These are phyloP conservation scores for Teunomyces cretensis DNA, from an alignment of 805 yeast species.

Conservation along the genomic window DNA sequence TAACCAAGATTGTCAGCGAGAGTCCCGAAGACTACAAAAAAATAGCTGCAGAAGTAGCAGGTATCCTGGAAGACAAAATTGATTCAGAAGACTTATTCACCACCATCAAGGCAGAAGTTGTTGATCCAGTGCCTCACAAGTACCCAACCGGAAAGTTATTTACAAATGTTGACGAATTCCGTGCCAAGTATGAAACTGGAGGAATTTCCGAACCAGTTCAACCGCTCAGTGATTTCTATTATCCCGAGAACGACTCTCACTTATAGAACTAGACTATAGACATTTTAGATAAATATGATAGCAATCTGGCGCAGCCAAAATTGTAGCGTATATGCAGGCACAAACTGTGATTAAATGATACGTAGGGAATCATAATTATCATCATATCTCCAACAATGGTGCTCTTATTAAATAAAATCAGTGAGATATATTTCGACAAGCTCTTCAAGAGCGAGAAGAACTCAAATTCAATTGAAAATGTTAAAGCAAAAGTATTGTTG, in stretches of 20 bases:
- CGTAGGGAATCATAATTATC: background rate
- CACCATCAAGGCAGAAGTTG: constrained; percentile 16
- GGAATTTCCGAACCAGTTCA: constrained; percentile 58
- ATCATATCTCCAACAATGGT: constrained; percentile 15
- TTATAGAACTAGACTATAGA: constrained; percentile 9
- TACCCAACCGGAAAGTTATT: constrained; percentile 53
- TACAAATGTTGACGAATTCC: constrained; percentile 52
- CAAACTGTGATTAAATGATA: background rate
- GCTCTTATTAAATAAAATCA: constrained; percentile 27
- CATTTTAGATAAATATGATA: background rate
- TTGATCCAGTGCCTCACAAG: constrained; percentile 31
- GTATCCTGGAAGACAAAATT: constrained; percentile 22
- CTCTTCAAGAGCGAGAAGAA: constrained; percentile 19
- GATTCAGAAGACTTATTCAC: constrained; percentile 11
- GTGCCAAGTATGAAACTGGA: constrained; percentile 51
- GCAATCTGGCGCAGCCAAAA: background rate
- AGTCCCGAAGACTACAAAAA: constrained; percentile 9
- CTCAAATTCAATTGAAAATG: background rate
- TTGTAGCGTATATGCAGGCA: background rate
- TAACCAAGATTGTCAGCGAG: constrained; percentile 18
- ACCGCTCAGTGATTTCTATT: constrained; percentile 24
- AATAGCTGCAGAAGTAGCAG: constrained; percentile 20
- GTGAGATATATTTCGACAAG: constrained; percentile 30
- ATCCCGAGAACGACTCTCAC: constrained; percentile 18
- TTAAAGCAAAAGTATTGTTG: constrained; percentile 66